Evolutionary conservation across 257 asterid species (phyloP).

Genomic region (Solanum tacnaense): DNA sequence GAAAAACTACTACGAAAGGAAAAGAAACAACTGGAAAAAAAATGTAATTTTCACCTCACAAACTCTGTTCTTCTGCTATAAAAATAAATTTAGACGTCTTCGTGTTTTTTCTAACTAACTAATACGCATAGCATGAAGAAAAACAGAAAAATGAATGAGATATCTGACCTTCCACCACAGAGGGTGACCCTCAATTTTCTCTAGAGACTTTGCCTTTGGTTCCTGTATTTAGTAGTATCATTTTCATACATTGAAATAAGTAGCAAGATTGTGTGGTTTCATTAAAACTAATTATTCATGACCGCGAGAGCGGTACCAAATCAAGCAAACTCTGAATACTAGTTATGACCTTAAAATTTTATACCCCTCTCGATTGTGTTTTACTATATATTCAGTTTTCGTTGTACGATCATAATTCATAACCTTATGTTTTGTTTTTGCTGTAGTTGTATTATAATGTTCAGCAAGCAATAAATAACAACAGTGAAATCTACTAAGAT

Average conservation of each 20-base stretch:
- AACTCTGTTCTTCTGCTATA: neutral
- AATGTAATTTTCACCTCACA: neutral
- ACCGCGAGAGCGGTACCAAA: neutral
- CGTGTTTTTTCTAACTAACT: neutral
- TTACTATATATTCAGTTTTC: no score
- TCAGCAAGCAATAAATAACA: no score
- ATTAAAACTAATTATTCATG: neutral
- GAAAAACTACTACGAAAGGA: neutral
- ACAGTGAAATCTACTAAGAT: neutral
- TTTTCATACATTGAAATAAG: neutral
- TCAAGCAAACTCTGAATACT: neutral
- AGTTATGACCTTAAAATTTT: no score
- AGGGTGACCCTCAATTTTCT: neutral
- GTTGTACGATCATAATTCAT: no score
- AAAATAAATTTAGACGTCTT: neutral
- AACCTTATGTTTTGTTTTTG: no score
- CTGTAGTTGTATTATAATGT: no score
- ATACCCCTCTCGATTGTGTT: no score
- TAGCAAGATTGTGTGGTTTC: no score
- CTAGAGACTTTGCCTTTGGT: neutral
- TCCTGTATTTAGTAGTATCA: neutral
- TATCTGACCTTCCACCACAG: neutral
- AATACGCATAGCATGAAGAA: neutral
- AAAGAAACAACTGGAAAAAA: neutral
- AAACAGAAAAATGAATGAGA: neutral